These are phyloP conservation scores for Paralagenidium karlingii DNA, from an alignment of 352 stramenopile species.

Conservation along the genomic window DNA sequence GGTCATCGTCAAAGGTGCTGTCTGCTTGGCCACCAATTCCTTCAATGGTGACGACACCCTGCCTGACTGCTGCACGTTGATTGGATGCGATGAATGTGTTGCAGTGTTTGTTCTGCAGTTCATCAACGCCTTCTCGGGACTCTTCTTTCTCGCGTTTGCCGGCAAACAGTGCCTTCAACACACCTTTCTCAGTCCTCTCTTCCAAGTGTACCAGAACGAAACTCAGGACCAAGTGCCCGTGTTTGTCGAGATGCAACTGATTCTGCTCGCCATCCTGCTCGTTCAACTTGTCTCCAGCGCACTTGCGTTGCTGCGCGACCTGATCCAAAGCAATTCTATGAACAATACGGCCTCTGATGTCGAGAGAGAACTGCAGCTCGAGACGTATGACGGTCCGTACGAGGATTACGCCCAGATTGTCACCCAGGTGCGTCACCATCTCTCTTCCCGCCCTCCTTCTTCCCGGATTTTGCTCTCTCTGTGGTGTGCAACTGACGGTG, in stretches of 20 bases:
- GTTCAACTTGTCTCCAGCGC: conserved; percentile 11
- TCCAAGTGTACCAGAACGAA: conserved; percentile 6
- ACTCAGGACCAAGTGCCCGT: conserved; percentile 6
- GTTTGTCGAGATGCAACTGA: conserved; percentile 25
- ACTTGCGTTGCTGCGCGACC: conserved; percentile 5
- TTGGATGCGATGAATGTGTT: background rate
- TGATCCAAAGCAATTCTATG: background rate
- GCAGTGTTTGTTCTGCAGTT: conserved; percentile 28
- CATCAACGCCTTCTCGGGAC: conserved; percentile 19
- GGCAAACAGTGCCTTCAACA: conserved; percentile 1
- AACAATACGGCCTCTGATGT: conserved; percentile 2
- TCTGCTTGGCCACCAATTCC: no score
- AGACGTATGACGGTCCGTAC: conserved; percentile 12
- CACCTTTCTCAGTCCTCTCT: background rate
- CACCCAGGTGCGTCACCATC: no score
- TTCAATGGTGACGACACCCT: no score
- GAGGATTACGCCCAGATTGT: conserved; percentile 28
- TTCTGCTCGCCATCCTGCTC: conserved; percentile 20
- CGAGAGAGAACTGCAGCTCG: background rate
- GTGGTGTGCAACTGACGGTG: no score
- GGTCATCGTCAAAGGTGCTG: conserved; percentile 23
- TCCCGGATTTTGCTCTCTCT: no score
- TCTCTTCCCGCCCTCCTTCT: no score
- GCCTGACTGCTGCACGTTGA: background rate
- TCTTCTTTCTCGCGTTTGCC: conserved; percentile 18